phyloP scores from a whole-genome alignment of 73 alveolate genomes.

The Tetrahymena elliotti region DNA sequence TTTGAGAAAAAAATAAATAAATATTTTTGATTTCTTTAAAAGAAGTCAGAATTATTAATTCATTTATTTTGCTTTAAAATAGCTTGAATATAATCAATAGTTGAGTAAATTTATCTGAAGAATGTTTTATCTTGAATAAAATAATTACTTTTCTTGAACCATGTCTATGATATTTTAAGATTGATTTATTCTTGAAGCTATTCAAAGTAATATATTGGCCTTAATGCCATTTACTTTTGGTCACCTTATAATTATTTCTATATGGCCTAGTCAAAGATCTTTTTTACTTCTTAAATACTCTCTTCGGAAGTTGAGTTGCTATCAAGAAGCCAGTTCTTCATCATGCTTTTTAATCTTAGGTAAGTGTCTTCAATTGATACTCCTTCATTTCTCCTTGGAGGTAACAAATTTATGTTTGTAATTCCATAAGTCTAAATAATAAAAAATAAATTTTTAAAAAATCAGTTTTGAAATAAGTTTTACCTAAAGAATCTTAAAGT shows the following conservation, averaged over 20 bases:
- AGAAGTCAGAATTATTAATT: too few species aligned
- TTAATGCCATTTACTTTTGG: background rate
- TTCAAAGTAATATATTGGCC: background rate
- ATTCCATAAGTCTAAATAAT: background rate
- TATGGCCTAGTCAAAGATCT: background rate
- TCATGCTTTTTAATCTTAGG: background rate
- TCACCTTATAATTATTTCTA: background rate
- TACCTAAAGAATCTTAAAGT: background rate
- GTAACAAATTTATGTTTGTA: background rate
- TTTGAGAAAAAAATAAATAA: too few species aligned
- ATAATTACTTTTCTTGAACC: background rate
- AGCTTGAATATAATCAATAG: too few species aligned
- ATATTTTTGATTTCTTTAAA: too few species aligned
- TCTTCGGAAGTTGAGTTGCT: background rate
- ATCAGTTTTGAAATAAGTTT: background rate
- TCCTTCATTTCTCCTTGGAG: background rate
- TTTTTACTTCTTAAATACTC: background rate
- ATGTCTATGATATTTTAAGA: background rate
- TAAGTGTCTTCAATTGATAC: background rate
- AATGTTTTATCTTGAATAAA: background rate
- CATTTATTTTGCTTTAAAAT: too few species aligned
- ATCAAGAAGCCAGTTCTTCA: background rate
- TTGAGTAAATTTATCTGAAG: background rate
- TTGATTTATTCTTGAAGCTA: background rate
- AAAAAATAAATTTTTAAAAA: background rate